Percentiles rank a stretch among this genome's conserved stretches.
These are phyloP conservation scores for Pseudozyma tsukubaensis DNA, from an alignment of 1,284 basidiomycete genomes.

Conservation along the genomic window DNA sequence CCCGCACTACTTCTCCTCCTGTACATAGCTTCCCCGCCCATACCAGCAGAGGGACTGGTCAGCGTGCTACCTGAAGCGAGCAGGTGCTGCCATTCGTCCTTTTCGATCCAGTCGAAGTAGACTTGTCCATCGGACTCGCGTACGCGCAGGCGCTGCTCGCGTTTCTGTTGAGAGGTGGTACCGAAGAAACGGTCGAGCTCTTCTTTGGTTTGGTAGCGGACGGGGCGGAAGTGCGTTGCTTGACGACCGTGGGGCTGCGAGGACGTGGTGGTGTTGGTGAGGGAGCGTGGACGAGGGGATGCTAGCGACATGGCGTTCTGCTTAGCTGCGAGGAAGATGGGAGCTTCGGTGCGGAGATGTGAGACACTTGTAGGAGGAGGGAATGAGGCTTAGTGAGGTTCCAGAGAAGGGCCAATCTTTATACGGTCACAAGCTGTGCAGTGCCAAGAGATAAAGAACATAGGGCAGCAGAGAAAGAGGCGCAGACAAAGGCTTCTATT, in stretches of 20 bases:
- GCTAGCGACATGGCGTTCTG: not conserved
- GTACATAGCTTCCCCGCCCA: not conserved
- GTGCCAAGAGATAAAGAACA: no score
- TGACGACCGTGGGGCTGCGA: constrained; percentile 1
- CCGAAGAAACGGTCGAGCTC: constrained; percentile 54
- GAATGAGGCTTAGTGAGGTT: no score
- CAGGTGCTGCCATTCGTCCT: constrained; percentile 37
- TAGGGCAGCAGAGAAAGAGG: no score
- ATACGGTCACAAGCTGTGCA: not conserved
- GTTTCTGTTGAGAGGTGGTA: constrained; percentile 34
- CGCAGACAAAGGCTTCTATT: no score
- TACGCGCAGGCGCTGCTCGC: constrained; percentile 38
- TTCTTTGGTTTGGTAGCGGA: constrained; percentile 48
- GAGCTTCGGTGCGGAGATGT: not conserved
- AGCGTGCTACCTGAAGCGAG: constrained; percentile 16
- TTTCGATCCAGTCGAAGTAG: constrained; percentile 46
- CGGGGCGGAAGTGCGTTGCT: constrained; percentile 45
- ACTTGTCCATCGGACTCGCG: constrained; percentile 45
- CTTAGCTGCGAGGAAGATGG: not conserved
- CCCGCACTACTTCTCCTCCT: constrained; percentile 25
- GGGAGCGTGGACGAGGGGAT: not conserved
- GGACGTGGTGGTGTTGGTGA: not conserved
- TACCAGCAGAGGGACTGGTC: constrained; percentile 2
- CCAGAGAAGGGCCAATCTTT: no score
- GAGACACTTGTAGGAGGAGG: constrained; percentile 6